Evolutionary conservation across 1,284 basidiomycete species (phyloP), one percentile per base, ranked within the genome.

Genomic region (Ganoderma resinaceum): DNA sequence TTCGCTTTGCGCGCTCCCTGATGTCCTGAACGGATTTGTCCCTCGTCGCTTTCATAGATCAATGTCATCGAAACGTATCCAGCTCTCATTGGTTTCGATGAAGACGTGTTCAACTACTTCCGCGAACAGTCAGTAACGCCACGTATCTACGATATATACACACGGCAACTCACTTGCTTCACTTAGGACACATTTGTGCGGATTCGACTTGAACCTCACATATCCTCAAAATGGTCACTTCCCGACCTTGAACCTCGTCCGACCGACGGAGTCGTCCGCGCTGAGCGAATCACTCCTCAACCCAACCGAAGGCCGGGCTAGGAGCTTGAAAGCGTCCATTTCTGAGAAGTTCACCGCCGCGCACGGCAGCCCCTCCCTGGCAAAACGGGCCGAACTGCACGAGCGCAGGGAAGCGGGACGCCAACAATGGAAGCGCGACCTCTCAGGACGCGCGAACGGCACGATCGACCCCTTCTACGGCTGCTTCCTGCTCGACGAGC

Each of bases 61-160:
- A 84, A 77, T 65, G 81, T 90, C 49, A 78, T 92, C 20, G 86
- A 91, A 78, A 92, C 91, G 8, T 90, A 87, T 74, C 91, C 91
- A 1, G 91, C 91, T 76, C 77, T 92, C 43, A 91, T 92, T 60
- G 87, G 86, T 43, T 92, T 90, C 72, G 88, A 92, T 72, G 78
- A 82, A 52, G 84, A 86, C n/a, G 88, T 91, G 6, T 88, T 86
- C 76, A 82, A 87, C 67, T 90, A 90, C 75, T 91, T 92, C 78
- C 84, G 85, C 74, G 81, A 86, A 73, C 89, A 88, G 89, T 90
- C 78, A 69, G 87, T 67, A 11, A 23, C 6, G 20, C 4, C 26
- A 3, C 52, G 7, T 23, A 20, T 6, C 31, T 12, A 33, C 29
- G 8, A 33, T 5, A 26, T 7, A n/a, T 5, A 11, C 11, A 11